Conservation (phyloP, 2,329 filamentous ascomycete genomes). For the Dactylellina cionopaga region DNA sequence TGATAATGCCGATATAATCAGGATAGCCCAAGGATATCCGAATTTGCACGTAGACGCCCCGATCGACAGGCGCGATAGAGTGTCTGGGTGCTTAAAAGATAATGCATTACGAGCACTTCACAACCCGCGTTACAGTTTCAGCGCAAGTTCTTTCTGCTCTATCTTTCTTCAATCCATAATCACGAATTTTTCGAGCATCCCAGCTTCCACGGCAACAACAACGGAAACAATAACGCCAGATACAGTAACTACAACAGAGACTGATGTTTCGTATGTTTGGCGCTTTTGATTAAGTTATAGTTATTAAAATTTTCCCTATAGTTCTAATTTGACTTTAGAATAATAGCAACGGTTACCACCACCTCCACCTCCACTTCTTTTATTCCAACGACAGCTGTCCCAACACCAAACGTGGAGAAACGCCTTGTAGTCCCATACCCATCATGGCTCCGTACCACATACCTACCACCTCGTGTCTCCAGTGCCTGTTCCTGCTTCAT, state of each 20-base stretch:
- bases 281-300: background rate
- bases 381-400: background rate
- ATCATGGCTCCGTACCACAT: background rate
- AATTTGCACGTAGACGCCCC: no score
- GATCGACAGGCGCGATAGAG: no score
- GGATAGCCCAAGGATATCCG: no score
- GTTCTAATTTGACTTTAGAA: background rate
- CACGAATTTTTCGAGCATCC: no score
- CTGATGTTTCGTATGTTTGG: background rate
- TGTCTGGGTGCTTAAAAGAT: no score
- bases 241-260: background rate
- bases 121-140: no score
- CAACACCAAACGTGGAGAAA: background rate
- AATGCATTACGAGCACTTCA: no score
- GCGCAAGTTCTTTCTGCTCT: no score
- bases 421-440: background rate
- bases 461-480: background rate
- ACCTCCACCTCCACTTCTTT: background rate
- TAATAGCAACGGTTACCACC: background rate
- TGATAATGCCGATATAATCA: no score
- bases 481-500: conserved; percentile 9
- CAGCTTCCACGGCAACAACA: background rate
- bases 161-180: no score
- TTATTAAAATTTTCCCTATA: background rate
- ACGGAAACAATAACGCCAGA: background rate